phyloP scores from a whole-genome alignment of 192 early-diverging fungal genomes.

The Gamsiella multidivaricata region DNA sequence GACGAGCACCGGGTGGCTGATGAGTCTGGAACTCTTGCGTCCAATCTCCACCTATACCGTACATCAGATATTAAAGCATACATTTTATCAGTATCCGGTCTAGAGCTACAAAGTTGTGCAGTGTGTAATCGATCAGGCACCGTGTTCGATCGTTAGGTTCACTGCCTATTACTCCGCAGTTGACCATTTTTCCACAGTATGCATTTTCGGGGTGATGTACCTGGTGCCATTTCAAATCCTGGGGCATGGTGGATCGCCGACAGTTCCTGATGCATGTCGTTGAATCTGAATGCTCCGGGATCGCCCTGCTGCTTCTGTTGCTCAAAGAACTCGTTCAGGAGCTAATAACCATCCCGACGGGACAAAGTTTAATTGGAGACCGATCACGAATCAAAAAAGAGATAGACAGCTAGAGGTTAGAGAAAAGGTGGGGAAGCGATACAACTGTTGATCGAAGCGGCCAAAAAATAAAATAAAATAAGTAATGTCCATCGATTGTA shows the following conservation, averaged over 20 bases:
- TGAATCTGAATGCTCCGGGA: slow-evolving; percentile 37
- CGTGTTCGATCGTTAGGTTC: neutral
- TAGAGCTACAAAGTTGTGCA: too few species aligned
- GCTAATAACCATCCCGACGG: slow-evolving; percentile 21
- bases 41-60: slow-evolving; percentile 47
- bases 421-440: neutral
- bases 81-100: too few species aligned
- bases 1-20: slow-evolving; percentile 32
- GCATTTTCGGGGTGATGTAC: slow-evolving; percentile 3
- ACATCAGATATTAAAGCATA: neutral
- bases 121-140: too few species aligned
- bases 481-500: too few species aligned
- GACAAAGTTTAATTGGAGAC: slow-evolving; percentile 6
- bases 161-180: too few species aligned
- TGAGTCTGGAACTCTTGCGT: slow-evolving; percentile 55
- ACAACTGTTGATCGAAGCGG: neutral
- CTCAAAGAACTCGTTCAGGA: slow-evolving; percentile 45
- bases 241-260: slow-evolving; percentile 39
- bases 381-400: slow-evolving; percentile 1
- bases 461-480: neutral
- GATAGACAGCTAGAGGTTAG: neutral
- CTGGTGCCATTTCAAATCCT: slow-evolving; percentile 43
- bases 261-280: slow-evolving; percentile 50
- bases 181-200: neutral
- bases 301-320: slow-evolving; percentile 44